phyloP scores from a whole-genome alignment of 2,329 filamentous ascomycete genomes.

The Hymenoscyphus repandus region DNA sequence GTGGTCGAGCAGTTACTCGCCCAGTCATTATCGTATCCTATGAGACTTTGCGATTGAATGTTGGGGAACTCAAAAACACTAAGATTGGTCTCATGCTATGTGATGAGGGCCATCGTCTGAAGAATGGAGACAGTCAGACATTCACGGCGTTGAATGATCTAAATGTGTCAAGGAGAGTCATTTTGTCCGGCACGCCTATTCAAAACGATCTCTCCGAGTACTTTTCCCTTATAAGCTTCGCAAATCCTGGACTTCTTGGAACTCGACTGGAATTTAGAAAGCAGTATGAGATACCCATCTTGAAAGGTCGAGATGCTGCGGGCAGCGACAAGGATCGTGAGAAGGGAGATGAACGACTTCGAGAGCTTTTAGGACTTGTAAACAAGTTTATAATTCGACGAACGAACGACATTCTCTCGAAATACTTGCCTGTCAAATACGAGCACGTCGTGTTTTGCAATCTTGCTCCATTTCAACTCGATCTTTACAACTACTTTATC shows the following conservation, averaged over 20 bases:
- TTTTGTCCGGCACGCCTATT: conserved; percentile 93
- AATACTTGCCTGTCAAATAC: conserved; percentile 97
- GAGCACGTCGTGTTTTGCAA: conserved; percentile 99
- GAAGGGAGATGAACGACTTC: conserved; percentile 76
- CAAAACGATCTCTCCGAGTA: conserved; percentile 99
- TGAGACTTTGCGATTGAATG: conserved; percentile 87
- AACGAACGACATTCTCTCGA: conserved; percentile 96
- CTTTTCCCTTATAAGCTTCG: conserved; percentile 92
- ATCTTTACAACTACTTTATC: conserved; percentile 96
- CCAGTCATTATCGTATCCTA: conserved; percentile 98
- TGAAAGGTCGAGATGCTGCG: conserved; percentile 84
- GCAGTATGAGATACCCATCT: conserved; percentile 85
- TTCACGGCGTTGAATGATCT: conserved; percentile 86
- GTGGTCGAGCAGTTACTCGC: conserved; percentile 80
- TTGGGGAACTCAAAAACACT: conserved; percentile 82
- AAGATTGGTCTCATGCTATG: conserved; percentile 90
- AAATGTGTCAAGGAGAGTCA: conserved; percentile 86
- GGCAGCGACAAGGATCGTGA: conserved; percentile 77
- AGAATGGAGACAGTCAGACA: conserved; percentile 94
- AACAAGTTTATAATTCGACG: conserved; percentile 98
- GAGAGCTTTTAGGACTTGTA: conserved; percentile 75
- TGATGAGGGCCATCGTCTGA: conserved; percentile 92
- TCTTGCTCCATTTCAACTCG: conserved; percentile 84
- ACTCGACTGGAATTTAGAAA: conserved; percentile 90
- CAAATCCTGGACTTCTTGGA: conserved; percentile 87